These are phyloP conservation scores for Amauroascus niger DNA, from an alignment of 2,329 filamentous ascomycete species.

Conservation along the genomic window DNA sequence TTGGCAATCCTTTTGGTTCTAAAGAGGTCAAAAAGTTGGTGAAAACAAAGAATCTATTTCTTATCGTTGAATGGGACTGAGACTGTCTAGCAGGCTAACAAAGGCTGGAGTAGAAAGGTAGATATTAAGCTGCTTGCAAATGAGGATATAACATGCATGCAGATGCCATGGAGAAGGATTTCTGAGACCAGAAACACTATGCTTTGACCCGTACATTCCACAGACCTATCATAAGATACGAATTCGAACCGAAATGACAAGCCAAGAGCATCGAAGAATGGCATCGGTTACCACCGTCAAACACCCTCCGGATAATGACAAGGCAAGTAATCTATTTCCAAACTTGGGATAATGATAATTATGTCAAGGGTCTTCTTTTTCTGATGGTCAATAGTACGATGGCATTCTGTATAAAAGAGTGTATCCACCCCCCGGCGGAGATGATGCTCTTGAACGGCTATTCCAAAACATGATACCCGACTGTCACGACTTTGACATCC, in stretches of 20 bases:
- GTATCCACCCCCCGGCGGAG: background rate
- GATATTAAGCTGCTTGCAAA: background rate
- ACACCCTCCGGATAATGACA: background rate
- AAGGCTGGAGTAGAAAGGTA: background rate
- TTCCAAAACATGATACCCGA: slow-evolving; percentile 1
- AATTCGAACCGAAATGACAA: background rate
- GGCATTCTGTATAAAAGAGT: slow-evolving; percentile 9
- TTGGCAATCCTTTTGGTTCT: slow-evolving; percentile 1
- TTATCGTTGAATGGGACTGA: background rate
- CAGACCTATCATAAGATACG: background rate
- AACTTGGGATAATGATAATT: slow-evolving; percentile 5
- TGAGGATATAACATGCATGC: slow-evolving; percentile 5
- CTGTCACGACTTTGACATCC: slow-evolving; percentile 1
- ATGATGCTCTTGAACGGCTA: slow-evolving; percentile 4
- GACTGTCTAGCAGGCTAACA: background rate
- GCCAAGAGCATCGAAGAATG: slow-evolving; percentile 1
- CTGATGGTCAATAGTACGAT: slow-evolving; percentile 6
- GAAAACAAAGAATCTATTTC: slow-evolving; percentile 2
- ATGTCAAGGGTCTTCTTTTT: slow-evolving; percentile 4
- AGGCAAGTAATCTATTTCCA: slow-evolving; percentile 9
- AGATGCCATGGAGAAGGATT: slow-evolving; percentile 1
- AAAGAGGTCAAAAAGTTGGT: slow-evolving; percentile 5
- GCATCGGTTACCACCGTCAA: background rate
- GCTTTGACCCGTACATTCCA: background rate
- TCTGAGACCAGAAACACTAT: background rate